These are phyloP conservation scores for Aspergillus sp. DNA, from an alignment of 2,329 filamentous ascomycete genomes.

Conservation along the genomic window DNA sequence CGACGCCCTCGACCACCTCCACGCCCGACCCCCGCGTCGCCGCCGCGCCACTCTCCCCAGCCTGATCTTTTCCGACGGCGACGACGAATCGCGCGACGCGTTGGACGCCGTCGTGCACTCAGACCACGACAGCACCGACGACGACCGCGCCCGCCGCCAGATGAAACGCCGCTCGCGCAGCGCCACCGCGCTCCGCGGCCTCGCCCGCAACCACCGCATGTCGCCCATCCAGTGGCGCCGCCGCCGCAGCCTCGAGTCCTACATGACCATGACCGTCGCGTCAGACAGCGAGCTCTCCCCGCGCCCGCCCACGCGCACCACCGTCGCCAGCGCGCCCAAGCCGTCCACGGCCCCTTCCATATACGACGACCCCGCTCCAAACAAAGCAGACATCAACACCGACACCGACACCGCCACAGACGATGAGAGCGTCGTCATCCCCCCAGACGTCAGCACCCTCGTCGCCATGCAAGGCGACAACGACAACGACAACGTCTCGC, in stretches of 20 bases:
- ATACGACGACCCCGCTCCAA: constrained; percentile 14
- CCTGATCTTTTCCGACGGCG: constrained; percentile 38
- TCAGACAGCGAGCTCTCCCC: constrained; percentile 25
- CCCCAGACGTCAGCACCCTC: constrained; percentile 37
- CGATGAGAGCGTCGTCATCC: constrained; percentile 23
- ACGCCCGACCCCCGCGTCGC: constrained; percentile 22
- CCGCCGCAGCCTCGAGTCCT: constrained; percentile 40
- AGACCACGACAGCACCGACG: constrained; percentile 14
- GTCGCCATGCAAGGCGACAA: constrained; percentile 38
- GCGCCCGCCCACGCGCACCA: constrained; percentile 27
- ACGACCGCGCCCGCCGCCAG: constrained; percentile 17
- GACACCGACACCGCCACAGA: constrained; percentile 11
- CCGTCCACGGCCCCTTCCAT: constrained; percentile 20
- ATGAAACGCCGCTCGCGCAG: constrained; percentile 46
- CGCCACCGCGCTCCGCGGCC: constrained; percentile 37
- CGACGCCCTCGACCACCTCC: constrained; percentile 19
- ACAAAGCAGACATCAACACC: background rate
- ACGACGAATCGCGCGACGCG: constrained; percentile 36
- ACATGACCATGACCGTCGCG: constrained; percentile 30
- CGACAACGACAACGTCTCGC: constrained; percentile 28
- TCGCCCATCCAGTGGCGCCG: constrained; percentile 41
- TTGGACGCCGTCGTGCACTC: constrained; percentile 23
- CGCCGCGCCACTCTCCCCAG: constrained; percentile 46
- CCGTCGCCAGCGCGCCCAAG: constrained; percentile 25
- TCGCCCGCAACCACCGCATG: constrained; percentile 35